Evolutionary conservation across 495 filamentous ascomycete species (phyloP), one percentile per base, ranked within the genome.

Genomic region (Hamigera avellanea): DNA sequence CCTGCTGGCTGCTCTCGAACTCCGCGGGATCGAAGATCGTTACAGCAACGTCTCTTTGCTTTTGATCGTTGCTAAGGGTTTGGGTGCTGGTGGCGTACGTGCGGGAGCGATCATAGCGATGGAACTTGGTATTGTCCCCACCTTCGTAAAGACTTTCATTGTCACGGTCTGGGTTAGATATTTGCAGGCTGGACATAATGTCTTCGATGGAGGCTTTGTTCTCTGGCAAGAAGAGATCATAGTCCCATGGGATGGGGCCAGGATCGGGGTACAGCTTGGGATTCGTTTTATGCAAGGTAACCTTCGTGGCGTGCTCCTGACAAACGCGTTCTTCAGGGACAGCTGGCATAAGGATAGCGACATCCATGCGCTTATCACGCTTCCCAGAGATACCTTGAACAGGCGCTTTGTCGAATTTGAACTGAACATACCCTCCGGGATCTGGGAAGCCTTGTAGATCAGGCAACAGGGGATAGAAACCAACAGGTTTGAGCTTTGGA

Each of bases 361-460:
- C 73, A 40, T 93, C 83, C 40, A 96, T 75, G 21, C 93, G 80
- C 31, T 69, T 67, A 53, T 96, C 91, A 52, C 89, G 87, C 44
- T 61, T 69, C 6, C 57, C 54, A 31, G 48, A 53, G 8, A 66
- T 63, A 13, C 69, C 53, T 23, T 68, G 59, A 6, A 86, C 70
- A 0, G 91, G 89, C 40, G 89, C 86, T 32, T 79, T 84, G 27
- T 72, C 67, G 61, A 95, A 95, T 44, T 96, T 95, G 59, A 87
- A 75, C 8, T 88, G 75, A 39, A 93, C 76, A 55, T 86, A 95
- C 12, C 79, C 78, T 37, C 85, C 85, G 17, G 76, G 78, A 53
- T 95, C 84, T n/a, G 87, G 81, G 50, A 88, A 79, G 7, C 83
- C 82, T 13, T 83, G 76, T n/a, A 88, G 72, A 45, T 96, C 91